Conservation (phyloP, 208 protist genomes). For the Leishmania major region DNA sequence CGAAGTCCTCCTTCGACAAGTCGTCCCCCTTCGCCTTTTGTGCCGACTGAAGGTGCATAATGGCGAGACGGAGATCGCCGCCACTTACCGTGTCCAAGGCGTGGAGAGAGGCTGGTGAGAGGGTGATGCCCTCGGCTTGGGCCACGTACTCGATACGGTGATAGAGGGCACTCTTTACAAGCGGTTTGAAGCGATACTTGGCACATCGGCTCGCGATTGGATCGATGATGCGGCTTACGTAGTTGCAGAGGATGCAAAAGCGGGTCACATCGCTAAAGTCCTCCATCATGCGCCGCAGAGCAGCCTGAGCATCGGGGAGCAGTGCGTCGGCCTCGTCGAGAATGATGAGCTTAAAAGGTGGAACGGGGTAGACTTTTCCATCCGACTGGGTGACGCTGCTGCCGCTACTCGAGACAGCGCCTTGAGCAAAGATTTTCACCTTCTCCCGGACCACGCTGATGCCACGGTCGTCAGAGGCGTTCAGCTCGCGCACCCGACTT, state of each 20-base stretch:
- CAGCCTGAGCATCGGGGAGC: conserved; percentile 98
- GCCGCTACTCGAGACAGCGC: conserved; percentile 67
- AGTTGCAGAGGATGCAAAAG: conserved; percentile 99
- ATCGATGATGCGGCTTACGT: conserved; percentile 98
- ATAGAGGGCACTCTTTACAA: conserved; percentile 85
- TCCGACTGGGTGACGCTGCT: conserved; percentile 73
- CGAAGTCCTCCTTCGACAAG: conserved; percentile 81
- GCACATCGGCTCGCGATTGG: conserved; percentile 99
- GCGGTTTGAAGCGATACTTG: conserved; percentile 99
- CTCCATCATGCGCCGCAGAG: conserved; percentile 98
- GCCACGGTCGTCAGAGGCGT: conserved; percentile 99
- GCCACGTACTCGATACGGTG: conserved; percentile 91
- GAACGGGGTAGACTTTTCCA: conserved; percentile 86
- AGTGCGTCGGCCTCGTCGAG: conserved; percentile 99
- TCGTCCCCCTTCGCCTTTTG: conserved; percentile 80
- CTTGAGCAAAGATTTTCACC: conserved; percentile 98
- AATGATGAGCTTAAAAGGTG: conserved; percentile 99
- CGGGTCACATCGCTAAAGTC: conserved; percentile 97
- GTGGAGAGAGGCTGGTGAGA: conserved; percentile 65
- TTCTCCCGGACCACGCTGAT: conserved; percentile 99
- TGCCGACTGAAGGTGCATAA: conserved; percentile 96
- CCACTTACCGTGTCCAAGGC: conserved; percentile 86
- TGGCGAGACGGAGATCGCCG: conserved; percentile 97
- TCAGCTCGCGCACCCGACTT: conserved; percentile 98
- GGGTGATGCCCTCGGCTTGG: conserved; percentile 80